A percentile compares a stretch with the other conserved stretches of the same genome.
Conservation (phyloP, 441 rosid genomes). For the Erodium texanum region DNA sequence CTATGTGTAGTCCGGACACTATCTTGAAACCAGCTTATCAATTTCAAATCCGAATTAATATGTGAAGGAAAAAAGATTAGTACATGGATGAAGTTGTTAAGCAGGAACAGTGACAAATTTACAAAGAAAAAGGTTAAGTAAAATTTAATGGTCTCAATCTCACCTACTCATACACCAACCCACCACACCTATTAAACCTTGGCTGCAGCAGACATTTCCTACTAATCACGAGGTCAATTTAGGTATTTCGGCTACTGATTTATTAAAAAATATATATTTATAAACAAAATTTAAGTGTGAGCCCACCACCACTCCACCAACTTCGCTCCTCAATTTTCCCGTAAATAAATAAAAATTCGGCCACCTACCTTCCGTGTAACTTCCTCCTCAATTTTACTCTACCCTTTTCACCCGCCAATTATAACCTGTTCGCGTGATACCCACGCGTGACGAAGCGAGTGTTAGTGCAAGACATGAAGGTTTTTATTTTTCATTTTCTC, state of each 20-base stretch:
- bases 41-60: too few relatives aligned
- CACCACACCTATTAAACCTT: background rate
- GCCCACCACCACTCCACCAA: background rate
- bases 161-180: background rate
- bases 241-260: background rate
- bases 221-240: background rate
- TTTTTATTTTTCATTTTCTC: too few relatives aligned
- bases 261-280: too few relatives aligned
- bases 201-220: background rate
- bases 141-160: background rate
- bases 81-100: too few relatives aligned
- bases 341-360: background rate
- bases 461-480: too few relatives aligned
- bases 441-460: background rate
- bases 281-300: too few relatives aligned
- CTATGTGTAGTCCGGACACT: too few relatives aligned
- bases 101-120: too few relatives aligned
- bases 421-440: background rate
- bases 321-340: background rate
- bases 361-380: background rate
- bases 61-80: too few relatives aligned
- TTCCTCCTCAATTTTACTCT: background rate
- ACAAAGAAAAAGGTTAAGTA: background rate
- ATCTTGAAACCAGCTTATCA: too few relatives aligned
- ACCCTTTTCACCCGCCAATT: background rate